These are phyloP conservation scores for Echeveria elegans DNA, from an alignment of 164 flowering plant genomes.

Conservation along the genomic window DNA sequence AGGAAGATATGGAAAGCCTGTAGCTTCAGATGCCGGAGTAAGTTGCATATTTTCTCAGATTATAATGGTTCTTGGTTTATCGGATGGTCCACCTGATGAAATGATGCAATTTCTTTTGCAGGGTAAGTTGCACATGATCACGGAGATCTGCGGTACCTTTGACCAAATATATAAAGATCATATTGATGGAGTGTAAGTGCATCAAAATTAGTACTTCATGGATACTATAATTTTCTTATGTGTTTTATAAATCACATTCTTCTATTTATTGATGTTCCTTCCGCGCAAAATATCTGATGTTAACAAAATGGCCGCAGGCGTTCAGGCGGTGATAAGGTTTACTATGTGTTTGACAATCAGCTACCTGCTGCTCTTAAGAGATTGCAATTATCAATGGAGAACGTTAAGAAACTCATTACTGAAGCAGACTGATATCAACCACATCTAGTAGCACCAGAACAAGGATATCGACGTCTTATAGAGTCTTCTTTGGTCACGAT, in stretches of 20 bases:
- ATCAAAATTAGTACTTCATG: neutral
- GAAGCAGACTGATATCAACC: constrained; percentile 93
- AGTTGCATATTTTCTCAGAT: constrained; percentile 9
- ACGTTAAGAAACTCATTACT: constrained; percentile 60
- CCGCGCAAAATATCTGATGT: neutral
- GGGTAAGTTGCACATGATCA: constrained; percentile 66
- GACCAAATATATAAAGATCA: constrained; percentile 78
- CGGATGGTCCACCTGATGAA: neutral
- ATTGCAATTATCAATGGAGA: constrained; percentile 73
- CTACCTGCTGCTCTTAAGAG: constrained; percentile 80
- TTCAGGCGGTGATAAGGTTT: constrained; percentile 74
- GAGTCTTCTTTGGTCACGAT: constrained; percentile 66
- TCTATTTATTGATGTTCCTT: neutral
- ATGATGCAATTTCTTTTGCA: constrained; percentile 21
- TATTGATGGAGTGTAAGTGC: constrained; percentile 77
- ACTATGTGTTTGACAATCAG: constrained; percentile 71
- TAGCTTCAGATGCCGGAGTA: constrained; percentile 82
- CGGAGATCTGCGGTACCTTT: constrained; percentile 70
- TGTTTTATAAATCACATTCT: neutral
- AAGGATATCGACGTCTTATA: constrained; percentile 90
- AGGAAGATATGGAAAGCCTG: constrained; percentile 67
- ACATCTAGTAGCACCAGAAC: constrained; percentile 80
- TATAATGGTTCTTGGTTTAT: neutral
- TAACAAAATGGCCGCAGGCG: constrained; percentile 32
- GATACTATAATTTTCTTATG: neutral